phyloP scores from a whole-genome alignment of 768 basidiomycete genomes.

The Tricholoma hemisulphureum region DNA sequence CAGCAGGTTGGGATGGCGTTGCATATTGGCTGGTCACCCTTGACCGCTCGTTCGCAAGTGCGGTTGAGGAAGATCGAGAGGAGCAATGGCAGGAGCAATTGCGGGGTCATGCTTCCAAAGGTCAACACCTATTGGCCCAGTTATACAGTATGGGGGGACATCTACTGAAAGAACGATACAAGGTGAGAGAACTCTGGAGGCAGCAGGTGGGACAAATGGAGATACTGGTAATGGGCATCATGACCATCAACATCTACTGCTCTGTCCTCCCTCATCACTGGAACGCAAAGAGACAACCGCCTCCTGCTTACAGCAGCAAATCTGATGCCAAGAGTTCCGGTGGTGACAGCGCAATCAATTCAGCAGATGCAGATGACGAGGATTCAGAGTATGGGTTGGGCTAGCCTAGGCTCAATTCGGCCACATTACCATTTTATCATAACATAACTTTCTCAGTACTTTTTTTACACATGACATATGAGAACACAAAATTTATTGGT shows the following conservation, averaged over 20 bases:
- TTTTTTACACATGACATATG: neutral
- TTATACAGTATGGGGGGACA: neutral
- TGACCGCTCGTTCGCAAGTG: neutral
- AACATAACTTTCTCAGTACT: too few relatives aligned
- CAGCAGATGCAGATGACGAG: neutral
- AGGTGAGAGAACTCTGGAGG: conserved; percentile 4
- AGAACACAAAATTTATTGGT: neutral
- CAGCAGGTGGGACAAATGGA: conserved; percentile 2
- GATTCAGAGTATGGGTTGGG: neutral
- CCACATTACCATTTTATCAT: neutral
- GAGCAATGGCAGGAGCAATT: conserved; percentile 1
- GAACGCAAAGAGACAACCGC: neutral
- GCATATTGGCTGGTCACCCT: neutral
- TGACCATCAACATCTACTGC: neutral
- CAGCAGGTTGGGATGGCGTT: neutral
- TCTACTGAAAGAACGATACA: neutral
- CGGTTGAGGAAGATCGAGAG: neutral
- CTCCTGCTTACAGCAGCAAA: neutral
- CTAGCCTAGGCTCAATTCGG: neutral
- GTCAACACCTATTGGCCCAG: neutral
- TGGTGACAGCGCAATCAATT: neutral
- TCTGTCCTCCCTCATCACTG: neutral
- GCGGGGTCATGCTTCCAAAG: neutral
- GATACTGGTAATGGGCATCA: conserved; percentile 3
- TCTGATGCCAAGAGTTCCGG: neutral